A percentile compares a stretch with the other conserved stretches of the same genome.
Evolutionary conservation across 176 grass and related monocot species (phyloP).

Genomic region (barley (Hordeum vulgare)): MorexV3_pseudomolecules_assembly NC_058523.1:478215811-478216310

Average conservation of each 20-base stretch:
- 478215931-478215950: slow-evolving; percentile 92
- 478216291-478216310: neutral
- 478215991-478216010: neutral
- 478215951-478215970: slow-evolving; percentile 99
- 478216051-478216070: neutral
- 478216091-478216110: neutral
- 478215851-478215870: slow-evolving; percentile 97
- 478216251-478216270: neutral
- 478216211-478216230: neutral
- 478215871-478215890: slow-evolving; percentile 88
- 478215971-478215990: slow-evolving; percentile 43
- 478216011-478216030: neutral
- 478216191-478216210: neutral
- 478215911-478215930: slow-evolving; percentile 86
- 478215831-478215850: slow-evolving; percentile 95
- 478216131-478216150: neutral
- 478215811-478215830: slow-evolving; percentile 95
- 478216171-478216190: neutral
- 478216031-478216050: neutral
- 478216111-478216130: neutral
- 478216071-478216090: neutral
- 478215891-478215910: slow-evolving; percentile 82
- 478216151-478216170: neutral
- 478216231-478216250: neutral
- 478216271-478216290: neutral